Evolutionary conservation across 2,329 filamentous ascomycete genomes (phyloP), one percentile per base, ranked within the genome.

Genomic region (Chaetomium sp.): DNA sequence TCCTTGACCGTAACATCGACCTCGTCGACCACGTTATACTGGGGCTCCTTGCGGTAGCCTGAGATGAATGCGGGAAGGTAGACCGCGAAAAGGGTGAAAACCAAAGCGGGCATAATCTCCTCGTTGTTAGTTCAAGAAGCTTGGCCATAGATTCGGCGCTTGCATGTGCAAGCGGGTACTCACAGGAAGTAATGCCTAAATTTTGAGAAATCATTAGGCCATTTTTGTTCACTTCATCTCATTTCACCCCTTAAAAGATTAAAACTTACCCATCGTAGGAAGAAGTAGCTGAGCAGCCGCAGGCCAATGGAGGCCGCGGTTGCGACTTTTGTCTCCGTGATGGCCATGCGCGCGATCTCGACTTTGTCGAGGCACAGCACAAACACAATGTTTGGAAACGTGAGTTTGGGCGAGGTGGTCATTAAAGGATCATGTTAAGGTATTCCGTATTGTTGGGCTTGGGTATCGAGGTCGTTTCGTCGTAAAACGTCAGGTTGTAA

Each of bases 11-110:
- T 70, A 5, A 86, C 67, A 53, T 86, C 79, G 27, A 86, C 72
- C 59, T 85, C 74, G 61, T 86, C 79, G 32, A 86, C 70, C 5
- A 87, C 66, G 48, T 81, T 74, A 64, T 84, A 79, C 56, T 79
- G 74, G 6, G 82, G 75, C 55, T 81, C 79, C 12, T 76, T 75
- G 33, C 79, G 69, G 66, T 81, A 84, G 62, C 78, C 81, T 10
- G 75, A 72, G 50, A 87, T 68, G 69, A 87, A 88, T 0, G 84
- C 76, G 0, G 85, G 78, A 0, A 85, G 67, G 62, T 89, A 89
- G 55, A 89, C 70, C 32, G 80, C 83, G 58, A 87, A 84, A 2
- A 87, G 72, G 0, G 85, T 77, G 55, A 83, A 82, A 3, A 84
- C 73, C 9, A 79, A 63, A 11, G 62, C 54, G 5, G 69, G 65